phyloP scores from a whole-genome alignment of 352 stramenopile species.

The Pythium myriotylum region DNA sequence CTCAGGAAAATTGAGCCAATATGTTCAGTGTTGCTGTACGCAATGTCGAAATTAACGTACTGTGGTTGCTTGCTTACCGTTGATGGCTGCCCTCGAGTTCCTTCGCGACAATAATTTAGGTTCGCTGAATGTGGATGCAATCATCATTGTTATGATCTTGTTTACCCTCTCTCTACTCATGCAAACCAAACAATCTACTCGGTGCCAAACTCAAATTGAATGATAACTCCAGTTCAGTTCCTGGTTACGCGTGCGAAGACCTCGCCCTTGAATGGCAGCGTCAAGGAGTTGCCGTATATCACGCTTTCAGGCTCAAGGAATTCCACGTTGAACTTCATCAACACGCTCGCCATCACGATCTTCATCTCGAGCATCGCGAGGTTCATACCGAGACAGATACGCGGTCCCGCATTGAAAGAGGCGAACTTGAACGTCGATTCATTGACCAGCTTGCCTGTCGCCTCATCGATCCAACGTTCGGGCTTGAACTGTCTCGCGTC shows the following conservation, averaged over 20 bases:
- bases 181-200: too few species aligned
- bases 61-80: too few species aligned
- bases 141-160: too few species aligned
- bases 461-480: constrained; percentile 42
- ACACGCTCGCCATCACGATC: constrained; percentile 34
- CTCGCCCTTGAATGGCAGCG: not conserved
- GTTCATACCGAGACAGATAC: constrained; percentile 36
- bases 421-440: constrained; percentile 10
- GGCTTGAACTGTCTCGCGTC: constrained; percentile 30
- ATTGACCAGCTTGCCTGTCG: not conserved
- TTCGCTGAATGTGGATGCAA: too few species aligned
- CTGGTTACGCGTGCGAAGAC: not conserved
- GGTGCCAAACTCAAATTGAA: too few species aligned
- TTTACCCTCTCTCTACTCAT: too few species aligned
- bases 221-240: too few species aligned
- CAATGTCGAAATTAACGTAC: too few species aligned
- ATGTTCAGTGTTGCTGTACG: too few species aligned
- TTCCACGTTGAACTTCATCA: constrained; percentile 37
- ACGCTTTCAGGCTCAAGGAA: constrained; percentile 17
- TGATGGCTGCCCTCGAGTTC: too few species aligned
- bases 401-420: constrained; percentile 12
- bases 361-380: constrained; percentile 45
- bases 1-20: too few species aligned
- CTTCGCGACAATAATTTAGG: too few species aligned
- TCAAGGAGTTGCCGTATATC: constrained; percentile 26